Evolutionary conservation across 805 yeast genomes (phyloP).

Genomic region (Schwanniomyces vanrijiae): DNA sequence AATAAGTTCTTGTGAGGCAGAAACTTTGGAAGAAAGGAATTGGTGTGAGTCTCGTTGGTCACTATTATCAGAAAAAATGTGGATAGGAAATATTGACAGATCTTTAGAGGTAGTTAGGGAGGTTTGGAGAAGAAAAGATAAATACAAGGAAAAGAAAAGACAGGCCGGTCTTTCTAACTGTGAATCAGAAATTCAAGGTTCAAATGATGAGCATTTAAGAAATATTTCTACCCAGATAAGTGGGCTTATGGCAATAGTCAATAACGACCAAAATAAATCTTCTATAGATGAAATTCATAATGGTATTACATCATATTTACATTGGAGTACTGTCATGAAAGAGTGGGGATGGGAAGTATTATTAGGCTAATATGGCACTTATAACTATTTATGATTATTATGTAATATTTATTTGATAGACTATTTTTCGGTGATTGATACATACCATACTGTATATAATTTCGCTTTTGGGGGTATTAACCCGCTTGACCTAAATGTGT

Average conservation of each 20-base stretch:
- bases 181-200: constrained; percentile 5
- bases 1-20: constrained; percentile 66
- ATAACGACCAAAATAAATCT: constrained; percentile 26
- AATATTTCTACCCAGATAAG: constrained; percentile 33
- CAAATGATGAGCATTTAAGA: constrained; percentile 16
- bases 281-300: constrained; percentile 32
- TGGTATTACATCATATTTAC: constrained; percentile 51
- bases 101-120: constrained; percentile 69
- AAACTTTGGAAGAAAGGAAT: constrained; percentile 54
- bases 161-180: not conserved
- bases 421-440: no score
- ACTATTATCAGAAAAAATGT: constrained; percentile 49
- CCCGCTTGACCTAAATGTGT: not conserved
- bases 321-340: constrained; percentile 70
- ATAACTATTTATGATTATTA: not conserved
- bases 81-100: constrained; percentile 67
- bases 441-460: not conserved
- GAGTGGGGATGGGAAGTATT: constrained; percentile 79
- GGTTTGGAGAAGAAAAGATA: constrained; percentile 67
- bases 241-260: constrained; percentile 42
- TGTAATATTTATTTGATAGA: not conserved
- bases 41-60: constrained; percentile 65
- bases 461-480: not conserved
- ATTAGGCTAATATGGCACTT: constrained; percentile 38
- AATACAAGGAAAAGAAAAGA: constrained; percentile 26